phyloP scores from a whole-genome alignment of 768 basidiomycete genomes.

The Tylopilus sp. region DNA sequence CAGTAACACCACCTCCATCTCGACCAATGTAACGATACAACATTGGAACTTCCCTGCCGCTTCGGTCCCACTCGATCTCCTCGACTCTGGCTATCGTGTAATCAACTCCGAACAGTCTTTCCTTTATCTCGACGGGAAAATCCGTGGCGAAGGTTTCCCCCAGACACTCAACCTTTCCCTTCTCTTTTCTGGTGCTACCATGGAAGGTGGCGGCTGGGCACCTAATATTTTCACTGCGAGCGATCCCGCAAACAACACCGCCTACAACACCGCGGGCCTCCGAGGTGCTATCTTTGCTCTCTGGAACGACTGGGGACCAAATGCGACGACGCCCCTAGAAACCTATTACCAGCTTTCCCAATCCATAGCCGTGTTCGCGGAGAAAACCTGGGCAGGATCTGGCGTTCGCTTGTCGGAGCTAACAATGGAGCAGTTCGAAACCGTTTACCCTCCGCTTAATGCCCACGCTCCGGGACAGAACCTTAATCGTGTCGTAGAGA shows the following conservation, averaged over 20 bases:
- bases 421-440: constrained; percentile 35
- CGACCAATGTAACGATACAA: constrained; percentile 41
- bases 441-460: constrained; percentile 35
- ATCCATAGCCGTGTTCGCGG: constrained; percentile 39
- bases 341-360: constrained; percentile 41
- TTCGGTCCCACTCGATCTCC: constrained; percentile 33
- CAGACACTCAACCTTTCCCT: constrained; percentile 30
- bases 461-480: constrained; percentile 41
- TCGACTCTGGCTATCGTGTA: constrained; percentile 33
- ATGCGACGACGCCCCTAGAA: constrained; percentile 42
- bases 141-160: constrained; percentile 32
- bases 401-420: constrained; percentile 33
- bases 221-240: constrained; percentile 33
- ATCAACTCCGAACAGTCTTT: constrained; percentile 37
- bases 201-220: constrained; percentile 32
- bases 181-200: constrained; percentile 26
- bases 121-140: constrained; percentile 38
- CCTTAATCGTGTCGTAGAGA: constrained; percentile 37
- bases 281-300: constrained; percentile 36
- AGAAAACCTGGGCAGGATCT: constrained; percentile 44
- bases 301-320: constrained; percentile 47
- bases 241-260: constrained; percentile 33
- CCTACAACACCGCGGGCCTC: constrained; percentile 24
- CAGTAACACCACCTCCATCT: constrained; percentile 33
- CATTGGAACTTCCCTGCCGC: constrained; percentile 39